Evolutionary conservation across 495 filamentous ascomycete genomes (phyloP).

Genomic region (Podospora tetraspora): DNA sequence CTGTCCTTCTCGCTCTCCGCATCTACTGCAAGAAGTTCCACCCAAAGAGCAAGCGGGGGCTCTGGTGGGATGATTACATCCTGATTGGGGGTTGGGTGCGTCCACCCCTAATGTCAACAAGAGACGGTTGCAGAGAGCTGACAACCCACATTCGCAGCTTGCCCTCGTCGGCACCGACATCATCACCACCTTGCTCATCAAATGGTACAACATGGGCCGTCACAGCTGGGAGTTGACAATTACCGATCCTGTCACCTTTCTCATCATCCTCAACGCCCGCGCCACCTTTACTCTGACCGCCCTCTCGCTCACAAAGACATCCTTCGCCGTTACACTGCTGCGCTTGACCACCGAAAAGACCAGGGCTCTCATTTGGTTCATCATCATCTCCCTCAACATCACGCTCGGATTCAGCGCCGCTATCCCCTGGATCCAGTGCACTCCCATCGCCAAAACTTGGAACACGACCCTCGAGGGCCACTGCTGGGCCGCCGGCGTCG

Average conservation of each 20-base stretch:
- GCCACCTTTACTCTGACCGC: conserved; percentile 4
- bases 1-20: conserved; percentile 2
- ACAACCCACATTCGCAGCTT: not conserved
- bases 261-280: conserved; percentile 3
- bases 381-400: conserved; percentile 32
- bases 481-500: conserved; percentile 26
- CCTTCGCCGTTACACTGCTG: conserved; percentile 11
- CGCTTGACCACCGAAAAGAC: conserved; percentile 10
- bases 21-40: conserved; percentile 5
- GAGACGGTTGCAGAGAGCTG: not conserved
- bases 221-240: not conserved
- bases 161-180: not conserved
- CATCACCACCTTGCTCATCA: conserved; percentile 3
- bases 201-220: conserved; percentile 2
- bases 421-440: conserved; percentile 31
- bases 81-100: conserved; percentile 10
- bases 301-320: conserved; percentile 4
- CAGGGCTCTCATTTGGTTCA: conserved; percentile 14
- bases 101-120: not conserved
- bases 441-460: conserved; percentile 30
- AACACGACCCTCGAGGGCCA: conserved; percentile 12
- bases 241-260: not conserved
- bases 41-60: not conserved
- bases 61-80: conserved; percentile 14
- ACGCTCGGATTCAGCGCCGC: conserved; percentile 30